Percentiles rank a stretch among this genome's conserved stretches.
These are phyloP conservation scores for Eucalyptus melliodora DNA, from an alignment of 345 rosid genomes.

Conservation along the genomic window DNA sequence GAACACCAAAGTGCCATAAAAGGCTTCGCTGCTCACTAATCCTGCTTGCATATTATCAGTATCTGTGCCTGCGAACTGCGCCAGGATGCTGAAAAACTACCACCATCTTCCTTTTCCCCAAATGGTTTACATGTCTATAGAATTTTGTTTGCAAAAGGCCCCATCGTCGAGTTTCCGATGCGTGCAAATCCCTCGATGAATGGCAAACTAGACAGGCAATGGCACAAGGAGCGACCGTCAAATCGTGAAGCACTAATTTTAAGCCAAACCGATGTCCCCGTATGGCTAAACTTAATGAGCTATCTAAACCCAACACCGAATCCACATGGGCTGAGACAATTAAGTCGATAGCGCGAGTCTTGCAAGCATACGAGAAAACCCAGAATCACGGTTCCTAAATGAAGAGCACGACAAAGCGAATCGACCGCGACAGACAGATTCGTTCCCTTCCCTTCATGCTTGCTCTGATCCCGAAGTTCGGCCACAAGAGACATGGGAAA, in stretches of 20 bases:
- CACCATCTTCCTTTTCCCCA: not conserved
- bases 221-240: not conserved
- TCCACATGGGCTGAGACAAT: not conserved
- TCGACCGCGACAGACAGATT: not conserved
- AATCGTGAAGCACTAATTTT: not conserved
- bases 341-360: not conserved
- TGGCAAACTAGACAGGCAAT: not conserved
- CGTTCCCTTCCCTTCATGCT: not conserved
- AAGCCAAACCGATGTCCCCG: not conserved
- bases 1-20: not conserved
- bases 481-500: not conserved
- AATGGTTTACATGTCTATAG: not conserved
- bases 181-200: not conserved
- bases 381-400: not conserved
- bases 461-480: not conserved
- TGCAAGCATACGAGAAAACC: not conserved
- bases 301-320: not conserved
- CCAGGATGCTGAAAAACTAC: not conserved
- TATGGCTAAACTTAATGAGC: not conserved
- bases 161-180: not conserved
- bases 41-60: not conserved
- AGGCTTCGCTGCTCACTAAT: not conserved
- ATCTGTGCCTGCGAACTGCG: not conserved
- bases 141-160: not conserved
- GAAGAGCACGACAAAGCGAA: not conserved